Evolutionary conservation across 148 eudicot species (phyloP).

Genomic region (Rhododendron williamsianum): DNA sequence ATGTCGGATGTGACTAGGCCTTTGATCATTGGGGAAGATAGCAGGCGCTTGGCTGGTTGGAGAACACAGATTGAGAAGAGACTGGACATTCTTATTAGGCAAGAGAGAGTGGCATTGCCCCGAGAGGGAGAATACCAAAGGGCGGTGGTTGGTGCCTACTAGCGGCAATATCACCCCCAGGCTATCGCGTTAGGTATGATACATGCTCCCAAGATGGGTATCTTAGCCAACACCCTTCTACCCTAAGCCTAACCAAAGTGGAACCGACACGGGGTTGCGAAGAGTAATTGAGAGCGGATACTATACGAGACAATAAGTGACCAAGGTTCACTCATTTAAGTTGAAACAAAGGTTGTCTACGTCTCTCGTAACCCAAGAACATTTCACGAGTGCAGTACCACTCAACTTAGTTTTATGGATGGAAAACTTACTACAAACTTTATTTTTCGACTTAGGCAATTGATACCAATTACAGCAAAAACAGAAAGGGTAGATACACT

Average conservation of each 20-base stretch:
- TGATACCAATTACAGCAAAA: background rate
- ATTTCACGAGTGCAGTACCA: background rate
- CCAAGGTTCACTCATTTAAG: background rate
- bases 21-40: background rate
- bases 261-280: background rate
- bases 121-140: background rate
- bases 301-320: background rate
- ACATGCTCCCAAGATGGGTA: background rate
- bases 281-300: background rate
- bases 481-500: background rate
- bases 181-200: background rate
- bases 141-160: background rate
- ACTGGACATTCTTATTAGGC: background rate
- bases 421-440: background rate
- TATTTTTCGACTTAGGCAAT: background rate
- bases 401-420: background rate
- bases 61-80: background rate
- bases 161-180: background rate
- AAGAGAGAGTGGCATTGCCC: background rate
- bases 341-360: background rate
- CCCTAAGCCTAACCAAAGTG: background rate
- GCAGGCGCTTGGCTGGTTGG: background rate
- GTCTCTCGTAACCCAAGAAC: background rate
- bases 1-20: background rate
- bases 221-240: background rate